phyloP scores from a whole-genome alignment of 148 eudicot species.

The Dianthus caryophyllus region DNA sequence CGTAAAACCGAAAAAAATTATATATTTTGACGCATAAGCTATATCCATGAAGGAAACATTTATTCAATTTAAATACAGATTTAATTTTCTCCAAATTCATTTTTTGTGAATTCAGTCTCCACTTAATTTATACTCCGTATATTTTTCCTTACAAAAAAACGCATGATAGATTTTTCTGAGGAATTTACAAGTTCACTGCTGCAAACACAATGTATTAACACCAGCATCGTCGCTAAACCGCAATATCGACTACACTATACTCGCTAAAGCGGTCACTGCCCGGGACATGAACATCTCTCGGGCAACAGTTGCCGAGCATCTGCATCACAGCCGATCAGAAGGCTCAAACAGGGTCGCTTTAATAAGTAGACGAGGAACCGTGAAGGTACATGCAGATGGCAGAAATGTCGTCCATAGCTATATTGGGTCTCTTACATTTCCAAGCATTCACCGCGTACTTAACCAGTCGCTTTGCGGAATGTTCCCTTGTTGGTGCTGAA shows the following conservation, averaged over 20 bases:
- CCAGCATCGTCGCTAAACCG: background rate
- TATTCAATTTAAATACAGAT: no score
- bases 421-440: constrained; percentile 48
- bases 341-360: background rate
- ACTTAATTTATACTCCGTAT: background rate
- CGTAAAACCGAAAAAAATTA: no score
- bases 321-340: background rate
- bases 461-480: constrained; percentile 67
- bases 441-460: constrained; percentile 56
- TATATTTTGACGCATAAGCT: no score
- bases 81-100: background rate
- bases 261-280: background rate
- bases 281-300: background rate
- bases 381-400: constrained; percentile 71
- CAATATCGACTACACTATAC: background rate
- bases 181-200: background rate
- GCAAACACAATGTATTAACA: background rate
- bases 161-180: background rate
- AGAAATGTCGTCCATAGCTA: constrained; percentile 70
- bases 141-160: background rate
- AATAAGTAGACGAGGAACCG: constrained; percentile 14
- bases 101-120: no score
- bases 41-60: no score
- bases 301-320: background rate
- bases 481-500: constrained; percentile 43